Evolutionary conservation across 2,329 filamentous ascomycete genomes (phyloP), one percentile per base, ranked within the genome.

Genomic region (Fusarium humuli): DNA sequence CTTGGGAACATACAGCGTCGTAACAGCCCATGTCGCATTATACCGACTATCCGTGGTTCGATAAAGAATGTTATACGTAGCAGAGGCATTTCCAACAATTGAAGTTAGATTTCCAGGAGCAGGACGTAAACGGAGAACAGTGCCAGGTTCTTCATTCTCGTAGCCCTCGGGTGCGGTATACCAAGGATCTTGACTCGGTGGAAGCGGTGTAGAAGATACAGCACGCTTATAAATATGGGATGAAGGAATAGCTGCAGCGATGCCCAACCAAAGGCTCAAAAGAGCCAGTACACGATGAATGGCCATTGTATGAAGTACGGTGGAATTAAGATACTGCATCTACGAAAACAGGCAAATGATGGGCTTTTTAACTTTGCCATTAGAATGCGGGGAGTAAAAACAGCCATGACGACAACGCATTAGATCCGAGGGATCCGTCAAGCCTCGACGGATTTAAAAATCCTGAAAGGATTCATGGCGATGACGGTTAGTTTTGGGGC

Each of bases 41-140:
- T 75, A 74, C 22, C 65, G 67, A 54, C 73, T 75, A 37, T 74
- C 70, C 1, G 73, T 75, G 0, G 73, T 75, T 27, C 73, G 73
- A 53, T 69, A 75, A 13, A 75, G 70, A 5, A 75, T 62, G 16
- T 75, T 75, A 27, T 75, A 75, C 0, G 45, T 55, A 2, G 71
- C 70, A 5, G 73, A 74, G 14, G 55, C 53, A 30, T 75, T 75
- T 22, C 69, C 55, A 1, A 53, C 56, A 2, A 71, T 47, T n/a
- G 73, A 16, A 14, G 74, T 65, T 48, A 71, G 13, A 23, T 75
- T 75, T 16, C 74, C 74, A 0, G 67, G 74, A 1, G 74, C 72
- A 30, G 44, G 61, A 3, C 74, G 72, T 1, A 76, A 6, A 13
- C 74, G 74, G 16, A 76, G 45, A 5, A 76, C 69, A 2, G 70